Evolutionary conservation across 1,284 basidiomycete species (phyloP), one percentile per base, ranked within the genome.

Genomic region (Tilletia indica): DNA sequence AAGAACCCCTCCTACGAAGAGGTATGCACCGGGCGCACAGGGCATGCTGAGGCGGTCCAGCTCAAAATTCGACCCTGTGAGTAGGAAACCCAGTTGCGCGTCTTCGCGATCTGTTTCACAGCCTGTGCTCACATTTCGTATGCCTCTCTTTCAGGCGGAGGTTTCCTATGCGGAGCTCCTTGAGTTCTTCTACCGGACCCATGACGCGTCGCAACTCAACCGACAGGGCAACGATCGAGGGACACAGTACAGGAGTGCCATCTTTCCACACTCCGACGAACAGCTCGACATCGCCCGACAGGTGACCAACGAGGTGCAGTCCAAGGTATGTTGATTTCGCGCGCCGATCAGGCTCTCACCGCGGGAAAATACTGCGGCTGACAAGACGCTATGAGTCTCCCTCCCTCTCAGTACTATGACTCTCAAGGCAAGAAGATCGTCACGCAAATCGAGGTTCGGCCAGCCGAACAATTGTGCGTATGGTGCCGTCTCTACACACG

Each of bases 21-120:
- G 56, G 94, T 97, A 21, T 78, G 82, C 75, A 86, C 88, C 5
- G 94, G 94, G 2, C 78, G 85, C 19, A 97, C 96, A 0, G 89
- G 91, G 54, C 94, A 97, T 83, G 96, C 96, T 3, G 96, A 99
- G 86, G 91, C 93, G 0, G 86, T 94, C 71, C 89, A 89, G 82
- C 89, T 98, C 75, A 90, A 90, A 91, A 80, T 99, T 94, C 80
- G 93, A 95, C 84, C 92, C 91, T 0, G 86, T 76, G 68, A 51
- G 75, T 73, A 5, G 1, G 42, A 45, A 45, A 8, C 14, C 14
- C 42, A 45, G 42, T 3, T 45, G 42, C 42, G 42, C 42, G 42
- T 14, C 25, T 34, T 70, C 19, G 14, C 39, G 39, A n/a, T 49
- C 11, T 8, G 0, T 48, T 45, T 36, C 38, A 58, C 11, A 6